Evolutionary conservation across 2,329 filamentous ascomycete species (phyloP), one percentile per base, ranked within the genome.

Genomic region (Colletotrichum noveboracense): DNA sequence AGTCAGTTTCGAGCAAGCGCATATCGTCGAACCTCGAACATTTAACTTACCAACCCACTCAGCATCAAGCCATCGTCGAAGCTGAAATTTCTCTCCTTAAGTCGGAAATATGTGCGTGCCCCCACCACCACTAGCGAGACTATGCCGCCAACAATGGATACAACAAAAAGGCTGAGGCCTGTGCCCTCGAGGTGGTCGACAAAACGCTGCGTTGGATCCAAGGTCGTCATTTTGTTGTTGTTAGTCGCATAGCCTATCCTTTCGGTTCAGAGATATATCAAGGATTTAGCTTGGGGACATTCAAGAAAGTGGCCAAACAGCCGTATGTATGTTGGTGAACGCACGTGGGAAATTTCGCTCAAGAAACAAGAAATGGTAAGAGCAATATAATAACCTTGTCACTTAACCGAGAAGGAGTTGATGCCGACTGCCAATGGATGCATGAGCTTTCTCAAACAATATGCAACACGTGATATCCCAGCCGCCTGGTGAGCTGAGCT

Each of bases 21-120:
- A 0, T 48, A 3, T 21, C 1, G 10, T 48, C 5, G 0, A 6
- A 7, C 24, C 5, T n/a, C 26, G 2, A 7, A 5, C 28, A n/a
- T 13, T 10, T 43, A 7, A 14, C 77, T 62, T 73, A 78, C 77
- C 61, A 76, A 36, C 12, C 78, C 78, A 14, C 61, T 66, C 12
- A 76, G 48, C 77, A 79, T 78, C 66, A 79, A 66, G 6, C 66
- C 74, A 68, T 79, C 77, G 34, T 79, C 77, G 14, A 77, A 34
- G 28, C 67, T 64, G 43, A 77, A 77, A 7, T 52, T 72, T 8
- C 58, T 24, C 9, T 56, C 65, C 12, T 56, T 61, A 6, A 78
- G 9, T 21, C 78, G 74, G 14, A 77, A 73, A 26, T 71, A 71
- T 18, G 77, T 76, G 52, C 78, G 74, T 43, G 78, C 56, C 7